Base-by-base conservation (phyloP, 176 grass and related monocot species). In the Triticum timopheevii region DNA sequence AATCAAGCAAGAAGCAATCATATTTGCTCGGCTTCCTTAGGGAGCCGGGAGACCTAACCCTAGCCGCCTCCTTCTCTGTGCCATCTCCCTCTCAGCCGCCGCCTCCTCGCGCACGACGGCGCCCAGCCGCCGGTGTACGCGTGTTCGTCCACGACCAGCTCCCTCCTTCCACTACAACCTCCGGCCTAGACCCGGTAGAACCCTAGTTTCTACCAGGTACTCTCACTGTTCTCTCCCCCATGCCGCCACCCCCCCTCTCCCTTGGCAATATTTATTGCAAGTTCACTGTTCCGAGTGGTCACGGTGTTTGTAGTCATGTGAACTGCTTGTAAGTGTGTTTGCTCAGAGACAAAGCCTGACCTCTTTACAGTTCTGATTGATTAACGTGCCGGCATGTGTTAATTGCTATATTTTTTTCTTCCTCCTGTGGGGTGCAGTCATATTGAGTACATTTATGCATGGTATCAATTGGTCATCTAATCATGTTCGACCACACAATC, bases 151-250 rank as follows among this genome's bases (percentile, higher is more conserved):
- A 28, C 28, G 28, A 28, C 28, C 28, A 28, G 28, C 28, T 28
- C 28, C 28, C 28, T 28, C 28, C 28, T 28, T 28, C 28, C 28
- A 28, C 28, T 28, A 28, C 28, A 28, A 28, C 28, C 28, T 28
- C 28, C 28, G 28, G 28, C 28, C 28, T 28, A 28, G 28, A 28
- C 28, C 28, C 28, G 28, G 28, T 28, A 28, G 28, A 28, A 28
- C 28, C 28, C 2, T 28, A 28, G 28, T 28, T 28, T 28, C 28
- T 28, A 28, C 28, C 28, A 99, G 94, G 97, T 99, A 79, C 54
- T 28, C n/a, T 82, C 63, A 58, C 7, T 82, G 25, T 38, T 22
- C 19, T 59, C 19, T 20, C 35, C 67, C 1, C 27, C 30, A 49
- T 2, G 2, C 64, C 64, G 27, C 27, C 12, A 28, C 47, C 0